A percentile compares a stretch with the other conserved stretches of the same genome.
Conservation (phyloP, 192 early-diverging fungal species). For the Haplosporangium gracile region DNA sequence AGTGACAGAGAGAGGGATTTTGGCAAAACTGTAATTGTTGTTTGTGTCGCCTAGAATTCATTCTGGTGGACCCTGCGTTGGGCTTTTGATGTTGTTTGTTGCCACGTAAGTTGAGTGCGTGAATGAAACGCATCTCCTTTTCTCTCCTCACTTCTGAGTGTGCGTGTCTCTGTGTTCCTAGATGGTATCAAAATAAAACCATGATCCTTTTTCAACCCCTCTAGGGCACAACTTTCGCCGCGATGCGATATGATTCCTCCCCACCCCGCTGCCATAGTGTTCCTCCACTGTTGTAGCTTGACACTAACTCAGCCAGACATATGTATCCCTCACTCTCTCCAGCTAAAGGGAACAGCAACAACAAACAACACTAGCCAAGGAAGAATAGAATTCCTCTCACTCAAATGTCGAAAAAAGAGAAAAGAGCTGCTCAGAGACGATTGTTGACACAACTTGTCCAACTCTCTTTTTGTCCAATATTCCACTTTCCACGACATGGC, state of each 20-base stretch:
- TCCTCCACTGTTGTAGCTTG: too few relatives aligned
- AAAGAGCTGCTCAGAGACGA: slow-evolving; percentile 26
- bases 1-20: neutral
- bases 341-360: neutral
- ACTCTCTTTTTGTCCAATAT: slow-evolving; percentile 7
- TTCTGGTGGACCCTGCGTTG: slow-evolving; percentile 1
- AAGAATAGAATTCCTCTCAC: slow-evolving; percentile 23
- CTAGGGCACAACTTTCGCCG: too few relatives aligned
- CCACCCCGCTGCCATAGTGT: too few relatives aligned
- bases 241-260: too few relatives aligned
- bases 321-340: too few relatives aligned
- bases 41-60: neutral
- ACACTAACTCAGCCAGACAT: too few relatives aligned
- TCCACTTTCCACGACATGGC: neutral
- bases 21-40: neutral
- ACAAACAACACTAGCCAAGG: neutral
- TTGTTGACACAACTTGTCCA: neutral
- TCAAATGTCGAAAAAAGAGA: neutral
- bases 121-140: neutral
- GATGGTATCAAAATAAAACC: too few relatives aligned
- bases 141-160: too few relatives aligned
- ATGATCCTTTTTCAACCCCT: too few relatives aligned
- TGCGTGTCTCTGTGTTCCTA: too few relatives aligned
- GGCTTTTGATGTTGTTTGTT: neutral
- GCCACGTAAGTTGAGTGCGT: neutral